phyloP scores from a whole-genome alignment of 2,329 filamentous ascomycete genomes.

The Trichoderma harzianum region DNA sequence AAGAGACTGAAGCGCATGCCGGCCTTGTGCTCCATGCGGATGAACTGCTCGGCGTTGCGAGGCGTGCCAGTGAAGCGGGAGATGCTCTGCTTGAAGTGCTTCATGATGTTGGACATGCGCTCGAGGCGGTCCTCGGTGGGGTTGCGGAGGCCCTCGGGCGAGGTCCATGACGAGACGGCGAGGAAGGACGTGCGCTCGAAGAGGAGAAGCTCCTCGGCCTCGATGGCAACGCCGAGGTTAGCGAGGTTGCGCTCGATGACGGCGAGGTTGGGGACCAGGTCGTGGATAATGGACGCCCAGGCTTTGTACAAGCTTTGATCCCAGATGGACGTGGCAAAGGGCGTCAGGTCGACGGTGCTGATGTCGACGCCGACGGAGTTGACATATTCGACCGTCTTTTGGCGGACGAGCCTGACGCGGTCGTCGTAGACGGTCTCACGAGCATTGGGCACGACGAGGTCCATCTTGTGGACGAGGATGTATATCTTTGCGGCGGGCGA shows the following conservation, averaged over 20 bases:
- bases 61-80: conserved; percentile 75
- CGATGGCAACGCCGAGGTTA: conserved; percentile 78
- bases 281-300: conserved; percentile 97
- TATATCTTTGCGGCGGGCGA: conserved; percentile 81
- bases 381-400: conserved; percentile 62
- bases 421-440: conserved; percentile 83
- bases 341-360: conserved; percentile 63
- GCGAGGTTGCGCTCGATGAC: conserved; percentile 84
- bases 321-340: conserved; percentile 97
- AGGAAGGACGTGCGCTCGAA: conserved; percentile 96
- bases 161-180: conserved; percentile 89
- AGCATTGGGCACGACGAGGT: conserved; percentile 78
- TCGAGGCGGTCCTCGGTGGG: conserved; percentile 92
- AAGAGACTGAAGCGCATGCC: conserved; percentile 82
- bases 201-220: conserved; percentile 88
- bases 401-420: conserved; percentile 71
- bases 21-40: conserved; percentile 76
- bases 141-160: conserved; percentile 70
- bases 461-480: conserved; percentile 98
- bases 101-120: conserved; percentile 92
- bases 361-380: conserved; percentile 34
- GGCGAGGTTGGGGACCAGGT: conserved; percentile 88
- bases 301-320: conserved; percentile 97
- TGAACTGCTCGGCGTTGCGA: conserved; percentile 78
- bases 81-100: conserved; percentile 89